Percentiles rank a stretch among this genome's conserved stretches.
These are phyloP conservation scores for Evernia prunastri DNA, from an alignment of 495 filamentous ascomycete species.

Conservation along the genomic window DNA sequence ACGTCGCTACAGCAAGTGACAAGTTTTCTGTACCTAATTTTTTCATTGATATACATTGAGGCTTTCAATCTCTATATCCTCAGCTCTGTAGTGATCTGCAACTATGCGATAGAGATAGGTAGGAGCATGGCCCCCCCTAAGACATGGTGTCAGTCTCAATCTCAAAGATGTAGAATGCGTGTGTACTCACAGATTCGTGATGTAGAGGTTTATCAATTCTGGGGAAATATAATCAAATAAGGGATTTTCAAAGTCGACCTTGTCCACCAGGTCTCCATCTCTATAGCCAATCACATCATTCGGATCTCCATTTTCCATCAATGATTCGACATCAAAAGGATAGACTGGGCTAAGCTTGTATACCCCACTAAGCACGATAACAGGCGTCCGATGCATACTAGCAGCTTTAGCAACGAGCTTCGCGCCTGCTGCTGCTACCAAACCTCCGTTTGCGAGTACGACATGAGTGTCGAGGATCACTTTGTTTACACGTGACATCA, in stretches of 20 bases:
- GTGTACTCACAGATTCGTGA: constrained; percentile 78
- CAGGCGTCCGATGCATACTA: constrained; percentile 67
- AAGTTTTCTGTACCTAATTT: background rate
- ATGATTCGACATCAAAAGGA: constrained; percentile 66
- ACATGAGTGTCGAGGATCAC: constrained; percentile 82
- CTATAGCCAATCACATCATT: constrained; percentile 65
- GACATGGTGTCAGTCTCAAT: constrained; percentile 27
- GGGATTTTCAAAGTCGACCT: constrained; percentile 73
- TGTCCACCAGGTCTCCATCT: constrained; percentile 66
- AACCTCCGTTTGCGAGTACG: constrained; percentile 77
- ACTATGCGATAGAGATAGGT: constrained; percentile 77
- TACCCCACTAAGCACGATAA: constrained; percentile 76
- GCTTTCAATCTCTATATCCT: constrained; percentile 54
- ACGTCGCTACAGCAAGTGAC: background rate
- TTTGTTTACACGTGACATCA: constrained; percentile 92
- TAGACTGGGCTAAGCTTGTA: constrained; percentile 89
- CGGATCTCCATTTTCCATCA: constrained; percentile 77
- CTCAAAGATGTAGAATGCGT: background rate
- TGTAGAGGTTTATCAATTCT: constrained; percentile 78
- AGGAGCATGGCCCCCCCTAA: constrained; percentile 70
- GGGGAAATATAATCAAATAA: constrained; percentile 76
- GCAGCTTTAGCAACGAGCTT: constrained; percentile 75
- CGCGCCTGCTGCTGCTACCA: constrained; percentile 73
- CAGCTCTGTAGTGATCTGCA: constrained; percentile 75
- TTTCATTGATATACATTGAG: constrained; percentile 9